Base-by-base conservation (phyloP, 2,329 filamentous ascomycete species). In the Claviceps digitariae region DNA sequence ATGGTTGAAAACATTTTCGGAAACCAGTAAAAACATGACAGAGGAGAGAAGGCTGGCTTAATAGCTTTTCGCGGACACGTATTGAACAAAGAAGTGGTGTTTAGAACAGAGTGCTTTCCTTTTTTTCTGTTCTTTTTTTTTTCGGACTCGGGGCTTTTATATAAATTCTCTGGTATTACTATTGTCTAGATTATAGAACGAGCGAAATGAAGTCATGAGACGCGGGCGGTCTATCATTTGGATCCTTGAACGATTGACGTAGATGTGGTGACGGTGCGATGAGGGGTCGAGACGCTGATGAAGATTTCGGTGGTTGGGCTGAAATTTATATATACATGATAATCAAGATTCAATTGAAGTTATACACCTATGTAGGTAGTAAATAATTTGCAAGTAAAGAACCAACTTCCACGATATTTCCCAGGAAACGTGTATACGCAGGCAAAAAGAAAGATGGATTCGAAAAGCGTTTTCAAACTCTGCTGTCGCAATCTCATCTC, bases 1-100 rank as follows among this genome's bases (percentile, higher is more conserved):
- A 82, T 93, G 64, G 84, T 91, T 20, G 69, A 83, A 56, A 84
- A 82, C 38, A 83, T 93, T 56, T 93, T 93, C 66, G 60, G 58
- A n/a, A 52, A 59, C 20, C 20, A 50, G 21, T 56, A 50, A 41
- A 17, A 29, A 17, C 4, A 23, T 9, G 31, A 23, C 12, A 20
- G 12, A 20, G 20, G 21, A 36, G 13, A 10, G 10, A 38, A 17
- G 20, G 13, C 6, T 23, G 4, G 20, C 2, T 12, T 0, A 17
- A 9, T 36, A 9, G 20, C 20, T 31, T 48, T 31, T 25, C 25
- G 41, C 4, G 15, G 40, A 7, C 40, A 41, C 10, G 29, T 43
- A 50, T 41, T n/a, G 15, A 41, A 50, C 13, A 50, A 4, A 17
- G 34, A 2, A 15, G 15, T 38, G 36, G 15, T 6, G 15, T 38